phyloP scores from a whole-genome alignment of 2,329 filamentous ascomycete genomes.

The Clarireedia hainanense region DNA sequence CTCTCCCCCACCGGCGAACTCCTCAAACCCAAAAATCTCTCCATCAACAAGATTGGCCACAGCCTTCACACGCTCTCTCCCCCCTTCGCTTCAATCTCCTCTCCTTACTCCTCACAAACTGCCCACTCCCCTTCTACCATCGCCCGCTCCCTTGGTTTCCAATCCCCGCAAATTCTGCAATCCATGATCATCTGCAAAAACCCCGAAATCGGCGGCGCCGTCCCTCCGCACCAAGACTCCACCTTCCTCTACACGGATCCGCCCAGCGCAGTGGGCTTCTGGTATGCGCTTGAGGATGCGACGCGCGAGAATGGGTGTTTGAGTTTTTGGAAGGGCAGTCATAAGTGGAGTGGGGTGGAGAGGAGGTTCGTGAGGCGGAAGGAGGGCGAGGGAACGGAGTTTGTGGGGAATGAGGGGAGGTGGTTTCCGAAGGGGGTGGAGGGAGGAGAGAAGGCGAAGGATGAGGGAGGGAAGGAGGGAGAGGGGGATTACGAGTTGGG shows the following conservation, averaged over 20 bases:
- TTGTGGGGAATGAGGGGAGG: slow-evolving; percentile 60
- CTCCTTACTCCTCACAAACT: slow-evolving; percentile 31
- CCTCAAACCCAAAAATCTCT: slow-evolving; percentile 68
- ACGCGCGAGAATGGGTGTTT: slow-evolving; percentile 81
- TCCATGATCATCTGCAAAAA: slow-evolving; percentile 99
- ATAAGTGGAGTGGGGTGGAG: slow-evolving; percentile 62
- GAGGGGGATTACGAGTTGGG: slow-evolving; percentile 64
- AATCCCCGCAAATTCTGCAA: slow-evolving; percentile 60
- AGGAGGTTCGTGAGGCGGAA: slow-evolving; percentile 66
- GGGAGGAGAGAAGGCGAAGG: slow-evolving; percentile 36
- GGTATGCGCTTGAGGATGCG: slow-evolving; percentile 94
- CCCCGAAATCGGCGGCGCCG: slow-evolving; percentile 87
- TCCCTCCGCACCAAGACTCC: slow-evolving; percentile 85
- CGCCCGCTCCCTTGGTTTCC: slow-evolving; percentile 39
- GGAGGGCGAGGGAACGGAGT: slow-evolving; percentile 52
- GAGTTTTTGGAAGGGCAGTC: slow-evolving; percentile 76
- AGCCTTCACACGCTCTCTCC: slow-evolving; percentile 62
- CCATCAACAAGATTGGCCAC: slow-evolving; percentile 87
- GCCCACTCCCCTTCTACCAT: slow-evolving; percentile 29
- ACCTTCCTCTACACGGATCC: slow-evolving; percentile 88
- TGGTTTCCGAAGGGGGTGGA: slow-evolving; percentile 50
- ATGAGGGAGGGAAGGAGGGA: neutral
- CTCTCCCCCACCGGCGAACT: slow-evolving; percentile 60
- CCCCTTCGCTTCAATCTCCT: slow-evolving; percentile 53
- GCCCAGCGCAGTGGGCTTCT: slow-evolving; percentile 87